Base-by-base conservation (phyloP, 306 rosid genomes). In the Prunus armeniaca region DNA sequence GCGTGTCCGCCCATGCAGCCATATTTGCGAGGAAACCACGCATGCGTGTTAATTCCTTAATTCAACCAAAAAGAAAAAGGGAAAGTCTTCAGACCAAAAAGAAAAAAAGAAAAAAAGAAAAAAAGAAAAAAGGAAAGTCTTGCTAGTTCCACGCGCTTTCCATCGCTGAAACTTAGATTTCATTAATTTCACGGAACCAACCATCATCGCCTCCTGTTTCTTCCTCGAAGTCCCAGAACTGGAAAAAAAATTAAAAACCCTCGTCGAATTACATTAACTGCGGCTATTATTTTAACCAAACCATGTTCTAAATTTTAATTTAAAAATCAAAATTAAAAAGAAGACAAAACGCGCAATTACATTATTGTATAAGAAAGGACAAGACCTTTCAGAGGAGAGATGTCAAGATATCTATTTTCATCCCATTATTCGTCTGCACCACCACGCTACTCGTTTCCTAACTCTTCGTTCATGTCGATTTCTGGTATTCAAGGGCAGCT, bases 401-500 rank as follows among this genome's bases (percentile, higher is more conserved):
- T 18, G 25, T 18, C 67, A 63, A 63, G 22, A 28, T 63, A 13
- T 63, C 45, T 15, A 27, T 20, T 27, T 63, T 63, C 67, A 60
- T 60, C 65, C 7, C 12, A 19, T 24, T 14, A 13, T 27, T 62
- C 67, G 19, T 12, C 43, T 30, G 45, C 45, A 30, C 20, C 17
- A 47, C 12, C 22, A 6, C 8, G 6, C 43, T 30, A 14, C 20
- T 63, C 12, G 38, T 28, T 17, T 57, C 45, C 32, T 6, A 28
- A 51, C 13, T 43, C 8, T 20, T 56, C 60, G 20, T 70, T 84
- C 47, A 92, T 92, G 97, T 87, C 91, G 84, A 30, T 82, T 73
- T 30, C 74, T 41, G 84, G 88, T 5, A 86, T 91, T 57, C 96
- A 93, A 65, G 98, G 96, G 9, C 90, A 86, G 62, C 76, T 80